Evolutionary conservation across 176 grass and related monocot genomes (phyloP), one percentile per base, ranked within the genome.

Genomic region (Melocanna baccifera): DNA sequence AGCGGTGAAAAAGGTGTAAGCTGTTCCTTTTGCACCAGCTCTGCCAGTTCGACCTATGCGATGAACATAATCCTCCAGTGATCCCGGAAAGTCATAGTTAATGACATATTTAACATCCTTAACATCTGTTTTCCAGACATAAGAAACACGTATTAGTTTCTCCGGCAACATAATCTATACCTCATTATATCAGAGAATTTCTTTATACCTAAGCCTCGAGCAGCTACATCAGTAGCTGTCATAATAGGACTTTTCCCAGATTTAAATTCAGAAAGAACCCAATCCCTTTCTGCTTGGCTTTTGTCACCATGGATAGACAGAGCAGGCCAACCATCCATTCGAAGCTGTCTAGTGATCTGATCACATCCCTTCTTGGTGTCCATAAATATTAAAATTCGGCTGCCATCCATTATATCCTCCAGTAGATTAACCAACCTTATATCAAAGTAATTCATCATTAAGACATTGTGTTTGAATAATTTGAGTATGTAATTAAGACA

Each of bases 221-320:
- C 96, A 77, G 93, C 96, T 13, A 98, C 93, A 78, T 93, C 93
- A 83, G 96, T 98, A 80, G 96, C 93, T 40, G 93, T 96, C 96
- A 99, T 99, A 87, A 99, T 94, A 81, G 97, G 97, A 59, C 93
- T 99, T 67, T 96, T 96, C 71, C 93, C 97, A 32, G 93, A 92
- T 83, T 96, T 99, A 81, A 99, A 99, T 86, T 99, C 97, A 51
- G 97, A 99, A 76, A 99, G 97, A 47, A 96, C 97, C 93, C 97
- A 99, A 82, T 99, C 97, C 28, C 93, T 91, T 85, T 96, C 93
- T 29, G 93, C 90, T 89, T 96, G 97, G 81, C 97, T 99, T 71
- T 99, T 99, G 85, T 99, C 97, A 55, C 97, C 97, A 72, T 99
- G 93, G 29, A 99, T 99, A 64, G 93, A 98, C 55, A 98, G 81